Percentiles rank a stretch among this genome's conserved stretches.
Evolutionary conservation across 2,329 filamentous ascomycete genomes (phyloP).

Genomic region (Emergomyces pasteurianus): DNA sequence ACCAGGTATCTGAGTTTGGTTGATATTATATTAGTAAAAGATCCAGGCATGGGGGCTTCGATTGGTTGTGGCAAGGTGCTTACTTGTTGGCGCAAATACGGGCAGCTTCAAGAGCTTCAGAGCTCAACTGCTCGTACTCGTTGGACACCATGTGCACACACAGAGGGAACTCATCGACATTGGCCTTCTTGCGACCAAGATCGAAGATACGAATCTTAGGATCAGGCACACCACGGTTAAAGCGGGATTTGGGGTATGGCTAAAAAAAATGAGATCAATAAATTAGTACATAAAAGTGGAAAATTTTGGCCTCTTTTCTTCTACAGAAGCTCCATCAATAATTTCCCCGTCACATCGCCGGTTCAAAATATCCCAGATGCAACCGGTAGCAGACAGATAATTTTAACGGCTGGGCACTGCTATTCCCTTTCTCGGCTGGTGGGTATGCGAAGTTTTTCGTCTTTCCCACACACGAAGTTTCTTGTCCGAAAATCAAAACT

Average conservation of each 20-base stretch:
- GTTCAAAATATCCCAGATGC: not conserved
- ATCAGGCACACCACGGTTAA: conserved; percentile 96
- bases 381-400: not conserved
- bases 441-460: conserved; percentile 12
- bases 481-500: conserved; percentile 10
- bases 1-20: conserved; percentile 46
- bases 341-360: not conserved
- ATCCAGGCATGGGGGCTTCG: conserved; percentile 24
- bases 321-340: not conserved
- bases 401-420: not conserved
- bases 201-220: conserved; percentile 92
- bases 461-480: conserved; percentile 5
- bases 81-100: conserved; percentile 99
- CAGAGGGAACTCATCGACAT: conserved; percentile 98
- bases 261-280: too few species aligned
- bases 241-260: conserved; percentile 99
- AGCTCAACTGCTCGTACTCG: conserved; percentile 99
- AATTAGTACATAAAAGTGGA: not conserved
- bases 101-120: conserved; percentile 97
- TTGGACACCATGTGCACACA: conserved; percentile 99
- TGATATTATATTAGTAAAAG: conserved; percentile 26
- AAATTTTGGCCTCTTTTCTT: not conserved
- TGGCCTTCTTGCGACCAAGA: conserved; percentile 95
- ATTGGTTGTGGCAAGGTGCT: conserved; percentile 20
- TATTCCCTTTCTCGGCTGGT: not conserved